Evolutionary conservation across 2,329 filamentous ascomycete species (phyloP), one percentile per base, ranked within the genome.

Genomic region (Rasamsonia emersonii): DNA sequence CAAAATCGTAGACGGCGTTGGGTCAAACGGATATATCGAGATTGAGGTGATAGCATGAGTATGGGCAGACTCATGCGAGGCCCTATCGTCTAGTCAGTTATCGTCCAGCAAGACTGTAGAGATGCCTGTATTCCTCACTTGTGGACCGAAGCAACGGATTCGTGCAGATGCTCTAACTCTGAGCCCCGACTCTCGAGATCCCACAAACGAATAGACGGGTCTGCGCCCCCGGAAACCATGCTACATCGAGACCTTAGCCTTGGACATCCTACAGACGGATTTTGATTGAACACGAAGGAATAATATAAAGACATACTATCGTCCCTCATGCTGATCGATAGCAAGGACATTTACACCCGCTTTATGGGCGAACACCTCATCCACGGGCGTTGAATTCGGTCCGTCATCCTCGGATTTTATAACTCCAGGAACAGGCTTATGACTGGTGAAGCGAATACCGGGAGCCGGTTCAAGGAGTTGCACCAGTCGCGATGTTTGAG

Each of bases 151-250:
- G 65, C 70, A 13, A 70, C 54, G 2, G 82, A 73, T 5, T 61
- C 43, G 28, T 63, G 51, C n/a, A 67, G 46, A 71, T 79, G 11
- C 54, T 68, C 48, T 68, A 68, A 20, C 55, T 56, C 39, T 39
- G 54, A 40, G 59, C 63, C 54, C 44, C 67, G 64, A 30, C 71
- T 63, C 48, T 93, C 82, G 5, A 95, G 71, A 58, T 95, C 80
- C 88, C 88, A 95, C 27, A 95, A 62, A 44, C 79, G 82, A 49
- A 95, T 76, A 1, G 82, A 82, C 7, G 82, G 84, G 51, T 94
- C 86, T 4, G 84, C 80, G 18, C 88, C 86, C 3, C 85, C 89
- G 1, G 88, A 93, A 2, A 94, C 60, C 40, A 95, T 70, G 43
- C 83, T 82, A 46, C 14, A 35, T 30, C 11, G 11, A 8, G 31